Base-by-base conservation (phyloP, 2,329 filamentous ascomycete species). In the Drechslera avenae region DNA sequence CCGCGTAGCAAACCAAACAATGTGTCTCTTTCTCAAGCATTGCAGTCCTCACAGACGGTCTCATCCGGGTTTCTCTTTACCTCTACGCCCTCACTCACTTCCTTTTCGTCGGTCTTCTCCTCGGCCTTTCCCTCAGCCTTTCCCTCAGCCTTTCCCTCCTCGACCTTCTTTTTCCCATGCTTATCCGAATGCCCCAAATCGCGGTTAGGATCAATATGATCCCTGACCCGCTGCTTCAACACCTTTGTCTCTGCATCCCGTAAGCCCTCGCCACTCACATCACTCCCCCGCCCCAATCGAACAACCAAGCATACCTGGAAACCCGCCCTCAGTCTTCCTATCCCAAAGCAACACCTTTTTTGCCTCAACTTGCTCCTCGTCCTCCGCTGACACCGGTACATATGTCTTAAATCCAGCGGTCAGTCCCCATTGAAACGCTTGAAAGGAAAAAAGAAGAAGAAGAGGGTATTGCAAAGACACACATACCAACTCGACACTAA, bases 241-340 rank as follows among this genome's bases (percentile, higher is more conserved):
- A 93, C 87, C 75, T 97, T 96, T 2, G 90, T 91, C 76, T 97
- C 91, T 76, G 52, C 23, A 12, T 10, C 19, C 16, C 18, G 33
- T 51, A 19, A 59, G 43, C 30, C 16, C 16, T 17, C 32, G 17
- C 16, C 18, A n/a, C 6, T 5, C 6, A 3, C 13, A 19, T n/a
- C n/a, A n/a, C n/a, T n/a, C n/a, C n/a, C 9, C 10, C 13, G 8
- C 5, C 10, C 8, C 10, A 26, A n/a, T n/a, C n/a, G 17, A 26
- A 21, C 4, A 19, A 18, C 17, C n/a, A 34, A 16, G n/a, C 28
- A 1, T 39, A 30, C 83, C 83, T 54, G 93, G 94, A 74, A 99
- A 99, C 0, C 94, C 92, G 23, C 90, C 90, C 68, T 97, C 87
- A 3, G 75, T 70, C 72, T 91, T 95, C 55, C 94, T 83, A 78